Evolutionary conservation across 305 asterid species (phyloP), one percentile per base, ranked within the genome.

Genomic region (Lippia alba): DNA sequence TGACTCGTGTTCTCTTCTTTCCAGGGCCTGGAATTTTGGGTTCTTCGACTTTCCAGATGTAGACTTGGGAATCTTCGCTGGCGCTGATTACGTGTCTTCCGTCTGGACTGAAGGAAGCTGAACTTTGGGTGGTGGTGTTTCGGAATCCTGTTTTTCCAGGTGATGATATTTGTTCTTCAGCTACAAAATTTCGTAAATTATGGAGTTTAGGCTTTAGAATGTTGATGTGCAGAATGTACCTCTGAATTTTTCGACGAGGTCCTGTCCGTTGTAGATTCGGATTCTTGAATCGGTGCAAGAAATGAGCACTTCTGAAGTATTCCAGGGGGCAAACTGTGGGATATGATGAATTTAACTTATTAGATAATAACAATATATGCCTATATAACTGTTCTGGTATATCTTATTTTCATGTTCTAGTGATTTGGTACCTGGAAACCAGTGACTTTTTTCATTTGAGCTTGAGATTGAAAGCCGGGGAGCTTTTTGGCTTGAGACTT

Each of bases 241-340:
- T 90, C 86, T 83, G 73, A 83, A 87, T 67, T 92, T 94, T 59
- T 89, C 93, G 61, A 76, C 55, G 74, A 89, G 82, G 15, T 79
- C 86, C 56, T 88, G 45, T 19, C 93, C 97, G 8, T 89, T 89
- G 39, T 82, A 84, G 59, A 92, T 81, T 17, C 97, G 95, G 56
- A 95, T 80, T 17, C 97, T 86, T 16, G 98, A 92, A 83, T 95
- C 97, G 20, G 96, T 92, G 39, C 96, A 87, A 56, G 96, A 89
- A 57, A 95, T 84, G 51, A 92, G 92, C 34, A 95, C 82, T 71
- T 95, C 96, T 41, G 89, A 70, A 40, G 90, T 85, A 77, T 82
- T 87, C 78, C 78, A 75, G 32, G 96, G 97, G 49, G 95, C 67
- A 74, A 78, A 92, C 99, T 94, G 87, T 16, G 58, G 71, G 40